Evolutionary conservation across 176 grass and related monocot species (phyloP).

Genomic region (Oryza coarctata): DNA sequence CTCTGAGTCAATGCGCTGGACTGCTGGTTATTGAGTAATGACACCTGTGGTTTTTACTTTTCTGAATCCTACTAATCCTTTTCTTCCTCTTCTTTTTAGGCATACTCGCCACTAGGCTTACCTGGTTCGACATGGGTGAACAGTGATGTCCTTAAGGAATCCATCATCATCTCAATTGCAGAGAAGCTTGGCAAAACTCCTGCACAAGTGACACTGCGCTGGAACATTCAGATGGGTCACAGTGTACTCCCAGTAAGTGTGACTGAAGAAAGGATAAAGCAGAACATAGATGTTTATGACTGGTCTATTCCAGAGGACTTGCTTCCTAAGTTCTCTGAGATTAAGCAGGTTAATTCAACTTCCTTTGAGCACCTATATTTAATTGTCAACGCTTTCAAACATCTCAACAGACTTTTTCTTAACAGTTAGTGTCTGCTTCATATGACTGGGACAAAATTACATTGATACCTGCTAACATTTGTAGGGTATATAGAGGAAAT

Average conservation of each 20-base stretch:
- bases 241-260: conserved; percentile 70
- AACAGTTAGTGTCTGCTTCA: background rate
- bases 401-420: background rate
- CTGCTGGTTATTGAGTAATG: no score
- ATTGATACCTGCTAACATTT: background rate
- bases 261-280: conserved; percentile 61
- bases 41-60: no score
- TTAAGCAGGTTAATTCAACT: conserved; percentile 56
- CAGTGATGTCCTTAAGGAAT: conserved; percentile 44
- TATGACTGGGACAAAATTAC: background rate
- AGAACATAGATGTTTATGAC: conserved; percentile 62
- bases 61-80: no score
- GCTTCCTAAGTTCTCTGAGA: conserved; percentile 52
- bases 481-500: background rate
- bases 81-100: conserved; percentile 37
- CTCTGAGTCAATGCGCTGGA: no score
- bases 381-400: background rate
- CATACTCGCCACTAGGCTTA: conserved; percentile 63
- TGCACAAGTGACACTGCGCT: conserved; percentile 60
- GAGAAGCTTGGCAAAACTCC: conserved; percentile 70
- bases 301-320: conserved; percentile 77
- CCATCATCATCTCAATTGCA: conserved; percentile 40
- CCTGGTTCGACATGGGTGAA: conserved; percentile 50
- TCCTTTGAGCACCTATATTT: background rate
- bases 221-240: conserved; percentile 75